These are phyloP conservation scores for Emydomyces testavorans DNA, from an alignment of 2,329 filamentous ascomycete genomes.

Conservation along the genomic window DNA sequence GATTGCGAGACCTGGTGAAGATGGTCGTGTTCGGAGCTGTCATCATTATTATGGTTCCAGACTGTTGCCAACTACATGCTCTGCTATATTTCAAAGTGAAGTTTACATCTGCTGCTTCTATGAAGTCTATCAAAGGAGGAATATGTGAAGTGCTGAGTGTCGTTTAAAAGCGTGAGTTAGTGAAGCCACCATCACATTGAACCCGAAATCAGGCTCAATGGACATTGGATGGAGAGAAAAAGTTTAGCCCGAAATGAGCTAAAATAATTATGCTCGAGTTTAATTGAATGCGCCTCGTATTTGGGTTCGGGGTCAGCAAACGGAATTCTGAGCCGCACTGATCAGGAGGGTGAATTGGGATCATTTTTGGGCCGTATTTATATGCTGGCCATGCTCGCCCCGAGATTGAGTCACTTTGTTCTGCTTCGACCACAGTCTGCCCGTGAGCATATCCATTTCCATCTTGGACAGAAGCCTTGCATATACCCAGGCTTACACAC, in stretches of 20 bases:
- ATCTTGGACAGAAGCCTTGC: background rate
- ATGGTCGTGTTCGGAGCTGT: too few relatives aligned
- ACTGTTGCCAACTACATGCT: too few relatives aligned
- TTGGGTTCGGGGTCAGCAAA: constrained; percentile 4
- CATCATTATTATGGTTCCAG: too few relatives aligned
- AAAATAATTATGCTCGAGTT: constrained; percentile 3
- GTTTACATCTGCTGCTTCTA: too few relatives aligned
- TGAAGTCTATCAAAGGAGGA: too few relatives aligned
- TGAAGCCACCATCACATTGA: background rate
- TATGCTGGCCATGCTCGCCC: background rate
- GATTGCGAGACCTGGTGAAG: too few relatives aligned
- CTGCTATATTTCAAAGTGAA: too few relatives aligned
- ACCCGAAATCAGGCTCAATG: background rate
- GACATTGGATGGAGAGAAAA: too few relatives aligned
- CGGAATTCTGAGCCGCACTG: constrained; percentile 4
- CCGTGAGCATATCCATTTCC: background rate
- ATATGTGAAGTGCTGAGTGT: background rate
- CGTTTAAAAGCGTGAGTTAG: too few relatives aligned
- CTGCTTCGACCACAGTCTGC: background rate
- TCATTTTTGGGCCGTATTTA: background rate
- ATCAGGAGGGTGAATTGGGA: background rate
- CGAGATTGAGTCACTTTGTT: background rate
- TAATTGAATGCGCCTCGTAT: background rate
- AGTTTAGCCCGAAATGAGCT: background rate
- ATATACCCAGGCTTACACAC: background rate